These are phyloP conservation scores for Fusarium zealandicum DNA, from an alignment of 2,329 filamentous ascomycete species.

Conservation along the genomic window DNA sequence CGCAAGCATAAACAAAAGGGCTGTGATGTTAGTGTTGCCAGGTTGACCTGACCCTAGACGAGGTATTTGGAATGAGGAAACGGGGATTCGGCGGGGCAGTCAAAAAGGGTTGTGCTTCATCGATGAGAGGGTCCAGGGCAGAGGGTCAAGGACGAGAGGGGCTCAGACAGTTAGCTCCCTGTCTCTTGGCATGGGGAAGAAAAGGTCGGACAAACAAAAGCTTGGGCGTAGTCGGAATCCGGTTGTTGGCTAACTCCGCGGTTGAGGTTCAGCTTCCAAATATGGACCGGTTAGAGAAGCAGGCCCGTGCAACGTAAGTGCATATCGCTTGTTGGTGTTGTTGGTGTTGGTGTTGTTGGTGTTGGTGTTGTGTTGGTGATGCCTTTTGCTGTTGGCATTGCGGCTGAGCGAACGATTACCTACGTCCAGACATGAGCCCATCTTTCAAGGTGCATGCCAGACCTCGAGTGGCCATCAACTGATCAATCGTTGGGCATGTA, in stretches of 20 bases:
- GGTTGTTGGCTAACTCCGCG: background rate
- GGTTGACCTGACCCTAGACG: background rate
- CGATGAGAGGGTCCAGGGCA: no score
- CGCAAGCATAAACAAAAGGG: conserved; percentile 2
- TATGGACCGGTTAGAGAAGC: conserved; percentile 15
- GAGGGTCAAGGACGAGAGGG: no score
- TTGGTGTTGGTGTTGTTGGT: background rate
- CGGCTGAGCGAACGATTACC: conserved; percentile 2
- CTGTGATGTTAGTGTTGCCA: conserved; percentile 23
- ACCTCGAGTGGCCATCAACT: no score
- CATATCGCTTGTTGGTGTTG: background rate
- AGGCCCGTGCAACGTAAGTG: conserved; percentile 19
- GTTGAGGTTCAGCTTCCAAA: conserved; percentile 1
- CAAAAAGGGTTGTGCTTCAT: background rate
- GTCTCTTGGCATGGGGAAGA: background rate
- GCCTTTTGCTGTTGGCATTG: conserved; percentile 4
- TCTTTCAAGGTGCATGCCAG: conserved; percentile 1
- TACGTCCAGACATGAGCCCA: conserved; percentile 13
- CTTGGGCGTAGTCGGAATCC: background rate
- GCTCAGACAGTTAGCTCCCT: no score
- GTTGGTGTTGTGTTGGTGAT: conserved; percentile 12
- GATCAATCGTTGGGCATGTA: no score
- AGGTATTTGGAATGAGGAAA: conserved; percentile 14
- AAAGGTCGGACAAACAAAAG: conserved; percentile 2
- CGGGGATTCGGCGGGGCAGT: conserved; percentile 16